Percentiles rank a stretch among this genome's conserved stretches.
phyloP scores from a whole-genome alignment of 2,329 filamentous ascomycete genomes.

The Clarireedia sp. region DNA sequence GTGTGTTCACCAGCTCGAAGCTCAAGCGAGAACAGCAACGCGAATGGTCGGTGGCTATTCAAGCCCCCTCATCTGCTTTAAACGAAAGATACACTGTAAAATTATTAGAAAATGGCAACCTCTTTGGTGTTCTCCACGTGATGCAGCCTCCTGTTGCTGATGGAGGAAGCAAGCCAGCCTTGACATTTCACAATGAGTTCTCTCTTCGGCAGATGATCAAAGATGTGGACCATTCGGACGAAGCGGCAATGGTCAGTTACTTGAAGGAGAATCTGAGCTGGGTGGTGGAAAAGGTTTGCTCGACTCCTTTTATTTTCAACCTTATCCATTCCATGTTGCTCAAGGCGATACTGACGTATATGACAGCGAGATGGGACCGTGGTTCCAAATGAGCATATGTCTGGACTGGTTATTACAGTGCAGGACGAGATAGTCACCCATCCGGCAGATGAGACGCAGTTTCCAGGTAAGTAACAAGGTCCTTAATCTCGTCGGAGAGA shows the following conservation, averaged over 20 bases:
- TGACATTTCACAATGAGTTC: constrained; percentile 21
- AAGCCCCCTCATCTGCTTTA: background rate
- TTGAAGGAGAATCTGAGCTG: constrained; percentile 22
- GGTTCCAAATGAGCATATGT: constrained; percentile 3
- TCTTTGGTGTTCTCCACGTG: background rate
- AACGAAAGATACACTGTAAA: background rate
- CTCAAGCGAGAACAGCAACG: background rate
- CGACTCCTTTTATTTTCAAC: background rate
- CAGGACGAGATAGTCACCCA: constrained; percentile 19
- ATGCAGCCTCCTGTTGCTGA: background rate
- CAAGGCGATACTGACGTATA: background rate
- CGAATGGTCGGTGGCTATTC: constrained; percentile 16
- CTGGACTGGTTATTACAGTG: constrained; percentile 16
- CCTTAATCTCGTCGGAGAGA: too few relatives aligned
- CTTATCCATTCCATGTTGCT: too few relatives aligned
- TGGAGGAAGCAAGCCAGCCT: constrained; percentile 9
- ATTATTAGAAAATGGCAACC: background rate
- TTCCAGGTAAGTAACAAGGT: constrained; percentile 10
- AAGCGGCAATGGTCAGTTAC: constrained; percentile 10
- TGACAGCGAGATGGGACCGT: background rate
- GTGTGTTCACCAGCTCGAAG: background rate
- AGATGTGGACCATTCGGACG: constrained; percentile 10
- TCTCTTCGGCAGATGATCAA: constrained; percentile 12
- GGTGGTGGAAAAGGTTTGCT: constrained; percentile 23
- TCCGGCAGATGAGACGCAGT: constrained; percentile 11